phyloP scores from a whole-genome alignment of 176 grass and related monocot species.

The Puya raimondii region DNA sequence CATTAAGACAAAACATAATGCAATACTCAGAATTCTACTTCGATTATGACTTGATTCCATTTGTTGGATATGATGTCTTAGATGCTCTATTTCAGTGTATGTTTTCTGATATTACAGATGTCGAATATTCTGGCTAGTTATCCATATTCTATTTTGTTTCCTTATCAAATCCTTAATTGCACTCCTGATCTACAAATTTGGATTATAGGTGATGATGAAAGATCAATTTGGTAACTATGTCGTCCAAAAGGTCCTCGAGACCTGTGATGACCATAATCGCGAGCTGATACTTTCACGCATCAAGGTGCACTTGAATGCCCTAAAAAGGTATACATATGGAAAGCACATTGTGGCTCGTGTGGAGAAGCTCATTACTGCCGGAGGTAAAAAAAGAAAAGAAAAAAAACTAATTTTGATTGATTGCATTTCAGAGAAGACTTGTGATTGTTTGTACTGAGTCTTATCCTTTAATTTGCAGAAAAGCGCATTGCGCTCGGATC shows the following conservation, averaged over 20 bases:
- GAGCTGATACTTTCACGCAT: conserved; percentile 88
- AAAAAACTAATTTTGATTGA: not conserved
- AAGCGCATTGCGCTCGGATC: conserved; percentile 42
- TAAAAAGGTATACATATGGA: conserved; percentile 93
- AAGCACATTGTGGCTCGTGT: conserved; percentile 96
- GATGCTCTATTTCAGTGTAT: not conserved
- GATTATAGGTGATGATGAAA: conserved; percentile 91
- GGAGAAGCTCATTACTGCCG: conserved; percentile 84
- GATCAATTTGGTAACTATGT: conserved; percentile 99
- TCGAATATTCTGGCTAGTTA: no score
- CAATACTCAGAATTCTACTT: no score
- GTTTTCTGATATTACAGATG: not conserved
- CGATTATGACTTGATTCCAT: not conserved
- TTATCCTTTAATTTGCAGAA: conserved; percentile 28
- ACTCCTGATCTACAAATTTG: not conserved
- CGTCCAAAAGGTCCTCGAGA: conserved; percentile 95
- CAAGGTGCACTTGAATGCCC: conserved; percentile 93
- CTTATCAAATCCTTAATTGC: not conserved
- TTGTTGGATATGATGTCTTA: not conserved
- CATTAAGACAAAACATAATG: no score
- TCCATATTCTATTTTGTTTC: not conserved
- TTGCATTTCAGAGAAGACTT: not conserved
- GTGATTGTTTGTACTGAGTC: not conserved
- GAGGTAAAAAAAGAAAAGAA: conserved; percentile 37
- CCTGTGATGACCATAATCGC: conserved; percentile 80